phyloP scores from a whole-genome alignment of 371 early-diverging fungal species.

The Circinella minor region DNA sequence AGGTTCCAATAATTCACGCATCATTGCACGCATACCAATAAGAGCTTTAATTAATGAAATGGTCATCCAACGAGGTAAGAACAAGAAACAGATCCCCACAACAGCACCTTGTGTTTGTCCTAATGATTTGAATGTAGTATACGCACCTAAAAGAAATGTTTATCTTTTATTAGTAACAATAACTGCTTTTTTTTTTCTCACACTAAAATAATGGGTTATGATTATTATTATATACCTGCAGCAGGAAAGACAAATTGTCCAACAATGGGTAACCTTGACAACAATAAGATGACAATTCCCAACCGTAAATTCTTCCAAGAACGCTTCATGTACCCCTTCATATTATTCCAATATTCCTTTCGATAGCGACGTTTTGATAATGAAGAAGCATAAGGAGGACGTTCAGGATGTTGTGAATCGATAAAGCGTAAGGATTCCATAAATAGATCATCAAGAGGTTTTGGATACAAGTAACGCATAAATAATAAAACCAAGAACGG shows the following conservation, averaged over 20 bases:
- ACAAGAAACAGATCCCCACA: conserved; percentile 50
- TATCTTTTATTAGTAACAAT: neutral
- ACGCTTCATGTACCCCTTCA: conserved; percentile 51
- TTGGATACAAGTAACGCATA: conserved; percentile 68
- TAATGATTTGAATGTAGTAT: conserved; percentile 43
- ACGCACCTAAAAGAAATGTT: conserved; percentile 37
- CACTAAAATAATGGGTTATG: neutral
- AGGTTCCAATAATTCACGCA: conserved; percentile 68
- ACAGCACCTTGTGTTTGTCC: conserved; percentile 52
- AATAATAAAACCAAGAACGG: conserved; percentile 62
- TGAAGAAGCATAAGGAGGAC: conserved; percentile 51
- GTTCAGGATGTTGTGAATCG: conserved; percentile 46
- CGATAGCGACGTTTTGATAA: conserved; percentile 44
- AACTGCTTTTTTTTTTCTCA: neutral
- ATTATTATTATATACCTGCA: conserved; percentile 40
- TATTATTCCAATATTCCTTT: conserved; percentile 58
- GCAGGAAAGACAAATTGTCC: conserved; percentile 65
- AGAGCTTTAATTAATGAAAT: conserved; percentile 56
- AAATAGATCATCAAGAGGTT: conserved; percentile 69
- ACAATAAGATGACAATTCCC: conserved; percentile 45
- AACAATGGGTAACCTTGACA: conserved; percentile 60
- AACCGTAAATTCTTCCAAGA: conserved; percentile 56
- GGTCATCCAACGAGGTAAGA: conserved; percentile 47
- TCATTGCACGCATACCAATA: conserved; percentile 65
- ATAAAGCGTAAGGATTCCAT: conserved; percentile 59